Conservation (phyloP, 164 flowering plant species). For the Cinnamomum micranthum region DNA sequence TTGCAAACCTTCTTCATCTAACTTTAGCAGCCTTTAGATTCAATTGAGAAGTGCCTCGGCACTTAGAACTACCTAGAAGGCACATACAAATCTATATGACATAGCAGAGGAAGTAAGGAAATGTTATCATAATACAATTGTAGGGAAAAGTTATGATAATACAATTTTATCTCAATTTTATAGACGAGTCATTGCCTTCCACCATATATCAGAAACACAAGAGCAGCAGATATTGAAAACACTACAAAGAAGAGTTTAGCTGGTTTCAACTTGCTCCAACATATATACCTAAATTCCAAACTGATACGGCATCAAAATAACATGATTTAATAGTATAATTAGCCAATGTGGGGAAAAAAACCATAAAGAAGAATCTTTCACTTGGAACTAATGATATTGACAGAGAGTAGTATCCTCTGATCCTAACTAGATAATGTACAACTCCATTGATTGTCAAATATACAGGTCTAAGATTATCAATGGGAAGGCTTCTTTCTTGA, state of each 20-base stretch:
- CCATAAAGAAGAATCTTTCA: background rate
- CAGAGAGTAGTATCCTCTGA: background rate
- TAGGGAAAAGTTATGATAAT: too few species aligned
- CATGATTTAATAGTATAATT: background rate
- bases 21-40: conserved; percentile 73
- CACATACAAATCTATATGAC: background rate
- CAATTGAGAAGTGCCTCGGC: conserved; percentile 79
- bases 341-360: background rate
- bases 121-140: background rate
- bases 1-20: conserved; percentile 66
- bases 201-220: conserved; percentile 79
- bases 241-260: conserved; percentile 65
- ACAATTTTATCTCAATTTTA: background rate
- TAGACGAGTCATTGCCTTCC: conserved; percentile 52
- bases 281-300: conserved; percentile 55
- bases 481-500: conserved; percentile 76
- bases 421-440: conserved; percentile 61
- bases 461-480: conserved; percentile 57
- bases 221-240: conserved; percentile 66
- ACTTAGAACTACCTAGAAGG: conserved; percentile 55
- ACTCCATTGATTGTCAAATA: conserved; percentile 54
- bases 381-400: background rate
- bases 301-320: conserved; percentile 18
- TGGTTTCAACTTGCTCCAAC: conserved; percentile 27
- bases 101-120: background rate